Conservation (phyloP, 805 yeast species). For the Candida yuanshanica region DNA sequence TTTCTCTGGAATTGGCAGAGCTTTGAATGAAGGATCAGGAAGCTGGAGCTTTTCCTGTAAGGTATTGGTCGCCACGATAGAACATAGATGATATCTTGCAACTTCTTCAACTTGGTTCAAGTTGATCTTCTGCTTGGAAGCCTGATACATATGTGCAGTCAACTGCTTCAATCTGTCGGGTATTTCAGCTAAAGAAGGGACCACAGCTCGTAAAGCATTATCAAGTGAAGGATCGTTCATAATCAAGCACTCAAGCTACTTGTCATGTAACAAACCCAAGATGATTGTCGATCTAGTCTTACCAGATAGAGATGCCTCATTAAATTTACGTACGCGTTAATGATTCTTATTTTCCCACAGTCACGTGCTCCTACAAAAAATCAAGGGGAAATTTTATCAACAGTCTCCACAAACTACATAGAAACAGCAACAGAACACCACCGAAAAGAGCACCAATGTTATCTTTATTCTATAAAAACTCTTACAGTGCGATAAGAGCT, state of each 20-base stretch:
- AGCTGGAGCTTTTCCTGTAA: conserved; percentile 37
- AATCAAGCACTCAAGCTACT: too few relatives aligned
- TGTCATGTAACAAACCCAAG: too few relatives aligned
- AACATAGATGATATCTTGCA: conserved; percentile 65
- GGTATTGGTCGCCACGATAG: conserved; percentile 52
- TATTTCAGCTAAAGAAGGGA: conserved; percentile 41
- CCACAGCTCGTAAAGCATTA: conserved; percentile 41
- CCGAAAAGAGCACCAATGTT: too few relatives aligned
- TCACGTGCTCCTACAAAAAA: neutral
- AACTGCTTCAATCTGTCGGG: conserved; percentile 34
- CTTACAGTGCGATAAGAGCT: neutral
- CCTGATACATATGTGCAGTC: conserved; percentile 32
- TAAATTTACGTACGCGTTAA: too few relatives aligned
- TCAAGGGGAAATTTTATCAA: neutral
- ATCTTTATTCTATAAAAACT: neutral
- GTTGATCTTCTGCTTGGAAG: conserved; percentile 45
- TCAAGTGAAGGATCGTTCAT: conserved; percentile 9
- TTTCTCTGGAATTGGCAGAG: conserved; percentile 52
- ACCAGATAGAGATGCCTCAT: too few relatives aligned
- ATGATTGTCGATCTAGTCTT: too few relatives aligned
- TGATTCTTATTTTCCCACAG: too few relatives aligned
- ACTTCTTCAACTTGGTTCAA: conserved; percentile 51
- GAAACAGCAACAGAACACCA: too few relatives aligned
- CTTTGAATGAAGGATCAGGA: conserved; percentile 43
- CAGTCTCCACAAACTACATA: neutral